Conservation (phyloP, 306 rosid genomes). For the Fragaria nilgerrensis region DNA sequence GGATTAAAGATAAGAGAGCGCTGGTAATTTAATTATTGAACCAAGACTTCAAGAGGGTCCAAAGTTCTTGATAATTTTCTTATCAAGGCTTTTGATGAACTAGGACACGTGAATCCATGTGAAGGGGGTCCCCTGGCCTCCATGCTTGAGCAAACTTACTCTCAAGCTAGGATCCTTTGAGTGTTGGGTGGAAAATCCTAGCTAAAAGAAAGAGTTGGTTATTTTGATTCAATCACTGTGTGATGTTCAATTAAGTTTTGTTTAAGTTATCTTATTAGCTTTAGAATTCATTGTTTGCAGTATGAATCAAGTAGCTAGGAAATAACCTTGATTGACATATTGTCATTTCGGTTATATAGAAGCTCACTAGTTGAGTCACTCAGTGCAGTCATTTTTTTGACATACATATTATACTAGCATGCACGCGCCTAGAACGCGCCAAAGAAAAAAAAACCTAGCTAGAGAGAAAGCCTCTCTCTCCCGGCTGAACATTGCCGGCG, state of each 20-base stretch:
- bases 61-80: constrained; percentile 34
- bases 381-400: too few relatives aligned
- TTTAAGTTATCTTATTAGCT: background rate
- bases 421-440: too few relatives aligned
- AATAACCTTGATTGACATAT: constrained; percentile 16
- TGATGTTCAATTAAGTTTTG: constrained; percentile 21
- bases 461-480: too few relatives aligned
- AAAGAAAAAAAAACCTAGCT: too few relatives aligned
- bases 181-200: constrained; percentile 22
- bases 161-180: constrained; percentile 44
- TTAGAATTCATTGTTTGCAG: constrained; percentile 20
- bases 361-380: background rate
- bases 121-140: constrained; percentile 52
- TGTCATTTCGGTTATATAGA: constrained; percentile 15
- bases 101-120: constrained; percentile 69
- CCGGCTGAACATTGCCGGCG: too few relatives aligned
- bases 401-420: too few relatives aligned
- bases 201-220: constrained; percentile 16
- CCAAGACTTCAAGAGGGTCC: constrained; percentile 11
- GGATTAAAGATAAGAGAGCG: constrained; percentile 20
- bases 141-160: background rate
- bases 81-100: constrained; percentile 36
- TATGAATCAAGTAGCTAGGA: background rate
- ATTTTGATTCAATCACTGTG: constrained; percentile 16
- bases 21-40: background rate